Conservation (phyloP, 2,329 filamentous ascomycete genomes). For the Diaporthe destruens region DNA sequence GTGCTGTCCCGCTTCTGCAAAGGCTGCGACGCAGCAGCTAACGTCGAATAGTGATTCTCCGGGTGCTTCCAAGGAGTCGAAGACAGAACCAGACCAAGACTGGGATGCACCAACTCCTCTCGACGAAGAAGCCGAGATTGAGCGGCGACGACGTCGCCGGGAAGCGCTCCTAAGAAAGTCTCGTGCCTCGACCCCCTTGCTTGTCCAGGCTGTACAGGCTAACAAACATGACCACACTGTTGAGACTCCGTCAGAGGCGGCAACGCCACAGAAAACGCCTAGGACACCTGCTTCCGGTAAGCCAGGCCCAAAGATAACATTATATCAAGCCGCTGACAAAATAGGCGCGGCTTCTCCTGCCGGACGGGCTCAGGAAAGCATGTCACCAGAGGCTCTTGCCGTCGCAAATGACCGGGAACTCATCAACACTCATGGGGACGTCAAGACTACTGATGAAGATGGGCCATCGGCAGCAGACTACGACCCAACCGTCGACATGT, state of each 20-base stretch:
- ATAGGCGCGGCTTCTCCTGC: constrained; percentile 51
- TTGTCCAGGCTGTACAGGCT: constrained; percentile 79
- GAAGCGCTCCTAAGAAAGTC: constrained; percentile 90
- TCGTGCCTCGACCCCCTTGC: constrained; percentile 78
- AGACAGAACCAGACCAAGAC: constrained; percentile 50
- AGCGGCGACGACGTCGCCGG: constrained; percentile 85
- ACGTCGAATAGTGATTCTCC: constrained; percentile 33
- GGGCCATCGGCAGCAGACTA: constrained; percentile 94
- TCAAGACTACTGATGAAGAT: constrained; percentile 65
- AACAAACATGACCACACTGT: constrained; percentile 70
- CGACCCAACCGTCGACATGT: constrained; percentile 89
- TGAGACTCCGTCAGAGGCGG: constrained; percentile 61
- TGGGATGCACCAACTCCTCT: constrained; percentile 70
- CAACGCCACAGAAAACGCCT: constrained; percentile 54
- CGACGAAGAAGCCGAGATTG: constrained; percentile 86
- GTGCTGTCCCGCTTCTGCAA: constrained; percentile 47
- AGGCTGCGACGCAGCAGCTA: neutral
- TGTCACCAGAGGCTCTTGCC: constrained; percentile 71
- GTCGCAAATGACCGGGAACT: constrained; percentile 76
- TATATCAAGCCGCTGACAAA: constrained; percentile 19
- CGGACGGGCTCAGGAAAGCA: constrained; percentile 56
- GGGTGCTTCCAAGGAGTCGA: constrained; percentile 27
- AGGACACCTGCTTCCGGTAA: constrained; percentile 64
- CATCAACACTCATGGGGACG: constrained; percentile 69
- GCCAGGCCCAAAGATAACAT: constrained; percentile 39